These are phyloP conservation scores for Carnegiea gigantea DNA, from an alignment of 179 eudicot genomes.

Conservation along the genomic window DNA sequence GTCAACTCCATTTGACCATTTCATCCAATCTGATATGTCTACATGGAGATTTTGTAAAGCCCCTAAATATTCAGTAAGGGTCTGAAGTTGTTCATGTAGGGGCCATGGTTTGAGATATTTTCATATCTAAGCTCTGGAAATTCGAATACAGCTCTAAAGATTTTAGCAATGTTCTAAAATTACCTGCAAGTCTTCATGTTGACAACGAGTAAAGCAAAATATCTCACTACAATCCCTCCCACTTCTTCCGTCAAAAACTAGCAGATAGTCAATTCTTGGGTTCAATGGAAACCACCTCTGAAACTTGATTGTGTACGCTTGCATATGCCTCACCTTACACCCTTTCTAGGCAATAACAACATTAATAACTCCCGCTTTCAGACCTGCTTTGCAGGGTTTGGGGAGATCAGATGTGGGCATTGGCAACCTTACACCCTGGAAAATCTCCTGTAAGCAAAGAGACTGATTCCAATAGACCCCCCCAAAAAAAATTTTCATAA, in stretches of 20 bases:
- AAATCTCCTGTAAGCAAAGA: no score
- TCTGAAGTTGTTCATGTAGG: background rate
- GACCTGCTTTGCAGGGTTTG: no score
- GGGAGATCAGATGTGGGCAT: no score
- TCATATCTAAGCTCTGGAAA: background rate
- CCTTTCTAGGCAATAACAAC: no score
- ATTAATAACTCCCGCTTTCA: no score
- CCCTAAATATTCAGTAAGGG: background rate
- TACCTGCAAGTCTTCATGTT: no score
- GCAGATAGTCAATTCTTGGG: background rate
- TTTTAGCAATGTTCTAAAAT: background rate
- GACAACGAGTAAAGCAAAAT: background rate
- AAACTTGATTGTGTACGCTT: no score
- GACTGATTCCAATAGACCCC: no score
- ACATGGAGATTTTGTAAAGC: background rate
- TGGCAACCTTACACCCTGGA: no score
- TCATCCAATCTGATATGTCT: background rate
- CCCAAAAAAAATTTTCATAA: no score
- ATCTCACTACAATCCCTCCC: background rate
- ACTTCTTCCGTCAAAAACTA: background rate
- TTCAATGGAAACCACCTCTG: background rate
- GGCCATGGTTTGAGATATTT: background rate
- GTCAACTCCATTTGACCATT: background rate
- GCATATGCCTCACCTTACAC: no score
- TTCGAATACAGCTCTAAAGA: no score